Evolutionary conservation across 1,284 basidiomycete genomes (phyloP), one percentile per base, ranked within the genome.

Genomic region (Cutaneotrichosporon cutaneum): DNA sequence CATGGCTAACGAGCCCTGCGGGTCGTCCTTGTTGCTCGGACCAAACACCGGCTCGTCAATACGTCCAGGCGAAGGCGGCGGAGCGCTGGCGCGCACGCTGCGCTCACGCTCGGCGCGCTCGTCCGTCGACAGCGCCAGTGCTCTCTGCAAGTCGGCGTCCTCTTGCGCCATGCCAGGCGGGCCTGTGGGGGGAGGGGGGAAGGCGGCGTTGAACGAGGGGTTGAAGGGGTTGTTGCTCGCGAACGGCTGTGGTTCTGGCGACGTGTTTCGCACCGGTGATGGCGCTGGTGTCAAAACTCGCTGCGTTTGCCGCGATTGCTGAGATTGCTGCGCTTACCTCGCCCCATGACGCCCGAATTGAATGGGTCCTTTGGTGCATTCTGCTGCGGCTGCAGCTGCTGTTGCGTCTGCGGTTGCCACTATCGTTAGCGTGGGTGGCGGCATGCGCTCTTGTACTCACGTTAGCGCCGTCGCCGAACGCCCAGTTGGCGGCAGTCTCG

Each of bases 161-260:
- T 69, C 68, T 16, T 56, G 39, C 16, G 39, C 39, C 22, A 54
- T 42, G 14, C 53, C 54, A 2, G 42, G 39, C 2, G 26, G 59
- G 7, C 27, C 59, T 45, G 24, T 44, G n/a, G 51, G 56, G 18
- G 57, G 21, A 24, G 60, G 13, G 6, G 86, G 82, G 87, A 76
- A 89, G n/a, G 82, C 82, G 35, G 35, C 11, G 64, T 82, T 81
- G 58, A 81, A 81, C 30, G 81, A 82, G 16, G 39, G 45, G 39
- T 45, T 45, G 60, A 73, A 67, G 1, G 67, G 58, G 47, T 64
- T 63, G 62, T 60, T 58, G 56, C 56, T 62, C 7, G n/a, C 55
- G 4, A 56, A 27, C 27, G 53, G 57, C 24, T 26, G 26, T 52
- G n/a, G 54, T 33, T 44, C 50, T 36, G 22, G 52, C 14, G 33